Conservation (phyloP, 2,329 filamentous ascomycete species). For the Shiraia bambusicola region DNA sequence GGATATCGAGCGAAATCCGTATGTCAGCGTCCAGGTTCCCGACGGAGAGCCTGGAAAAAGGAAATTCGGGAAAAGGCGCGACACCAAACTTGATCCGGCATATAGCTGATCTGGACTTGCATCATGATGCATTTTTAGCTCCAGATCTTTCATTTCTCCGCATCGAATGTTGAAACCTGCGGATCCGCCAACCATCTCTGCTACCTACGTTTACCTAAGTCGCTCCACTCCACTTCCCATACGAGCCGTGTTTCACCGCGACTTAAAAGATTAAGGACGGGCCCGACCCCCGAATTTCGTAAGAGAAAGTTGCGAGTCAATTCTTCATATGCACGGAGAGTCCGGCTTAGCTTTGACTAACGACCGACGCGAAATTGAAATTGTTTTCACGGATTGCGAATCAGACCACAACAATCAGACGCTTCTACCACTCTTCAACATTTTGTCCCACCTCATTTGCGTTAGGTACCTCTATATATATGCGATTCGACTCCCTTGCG, state of each 20-base stretch:
- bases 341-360: constrained; percentile 12
- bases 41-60: constrained; percentile 16
- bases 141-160: constrained; percentile 20
- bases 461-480: constrained; percentile 25
- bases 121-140: constrained; percentile 20
- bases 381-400: constrained; percentile 19
- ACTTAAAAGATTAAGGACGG: constrained; percentile 26
- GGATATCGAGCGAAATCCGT: constrained; percentile 22
- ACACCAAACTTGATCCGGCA: constrained; percentile 5
- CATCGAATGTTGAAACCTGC: constrained; percentile 10
- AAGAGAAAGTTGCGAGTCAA: constrained; percentile 13
- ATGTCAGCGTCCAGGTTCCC: constrained; percentile 14
- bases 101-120: constrained; percentile 13
- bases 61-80: constrained; percentile 9
- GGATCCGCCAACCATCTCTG: constrained; percentile 13
- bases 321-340: constrained; percentile 12
- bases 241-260: constrained; percentile 11
- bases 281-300: constrained; percentile 17
- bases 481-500: constrained; percentile 13
- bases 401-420: constrained; percentile 19
- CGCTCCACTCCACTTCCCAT: constrained; percentile 10
- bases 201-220: constrained; percentile 6
- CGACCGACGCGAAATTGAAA: constrained; percentile 14
- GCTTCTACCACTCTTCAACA: constrained; percentile 15
- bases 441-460: constrained; percentile 12